Conservation (phyloP, 2,329 filamentous ascomycete genomes). For the Colletotrichum tamarilloi region DNA sequence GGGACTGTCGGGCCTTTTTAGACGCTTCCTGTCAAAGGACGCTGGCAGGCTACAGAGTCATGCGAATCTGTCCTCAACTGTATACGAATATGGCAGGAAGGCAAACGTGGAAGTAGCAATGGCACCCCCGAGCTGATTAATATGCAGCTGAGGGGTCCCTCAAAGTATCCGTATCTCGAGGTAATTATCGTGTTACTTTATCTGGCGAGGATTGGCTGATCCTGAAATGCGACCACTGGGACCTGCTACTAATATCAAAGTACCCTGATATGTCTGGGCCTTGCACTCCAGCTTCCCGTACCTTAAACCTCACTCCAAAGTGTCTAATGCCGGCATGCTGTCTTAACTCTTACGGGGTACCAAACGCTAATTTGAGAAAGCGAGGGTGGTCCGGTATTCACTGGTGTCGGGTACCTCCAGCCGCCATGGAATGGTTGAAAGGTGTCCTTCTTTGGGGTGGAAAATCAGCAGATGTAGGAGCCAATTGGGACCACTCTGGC, state of each 20-base stretch:
- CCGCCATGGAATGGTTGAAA: conserved; percentile 20
- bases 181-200: conserved; percentile 25
- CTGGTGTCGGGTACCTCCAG: background rate
- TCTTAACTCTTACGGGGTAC: background rate
- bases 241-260: conserved; percentile 1
- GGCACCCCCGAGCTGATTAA: conserved; percentile 26
- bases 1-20: conserved; percentile 25
- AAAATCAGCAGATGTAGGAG: conserved; percentile 38
- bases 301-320: background rate
- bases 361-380: background rate
- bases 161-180: background rate
- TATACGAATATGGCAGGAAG: background rate
- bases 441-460: conserved; percentile 35
- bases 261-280: background rate
- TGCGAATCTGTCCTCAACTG: conserved; percentile 31
- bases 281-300: background rate
- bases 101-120: conserved; percentile 11
- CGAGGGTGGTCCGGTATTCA: background rate
- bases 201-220: conserved; percentile 35
- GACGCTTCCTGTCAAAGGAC: conserved; percentile 6
- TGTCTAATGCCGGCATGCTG: background rate
- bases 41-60: conserved; percentile 7
- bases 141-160: conserved; percentile 1
- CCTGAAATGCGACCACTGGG: conserved; percentile 1
- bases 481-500: conserved; percentile 29